A percentile compares a stretch with the other conserved stretches of the same genome.
phyloP scores from a whole-genome alignment of 805 yeast genomes.

The Wickerhamomyces rabaulensis region DNA sequence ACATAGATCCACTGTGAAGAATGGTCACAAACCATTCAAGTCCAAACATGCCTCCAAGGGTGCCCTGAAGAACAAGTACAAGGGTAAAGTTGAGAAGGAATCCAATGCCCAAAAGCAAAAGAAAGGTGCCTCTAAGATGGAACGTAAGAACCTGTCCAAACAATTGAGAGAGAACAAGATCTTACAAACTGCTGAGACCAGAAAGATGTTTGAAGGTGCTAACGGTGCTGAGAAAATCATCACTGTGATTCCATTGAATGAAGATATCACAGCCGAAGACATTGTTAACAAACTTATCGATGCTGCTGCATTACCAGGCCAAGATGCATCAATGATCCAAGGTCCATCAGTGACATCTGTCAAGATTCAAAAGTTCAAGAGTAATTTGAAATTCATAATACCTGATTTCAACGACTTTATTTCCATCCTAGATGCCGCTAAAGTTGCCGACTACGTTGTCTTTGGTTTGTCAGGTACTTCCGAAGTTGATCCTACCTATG shows the following conservation, averaged over 20 bases:
- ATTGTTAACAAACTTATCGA: constrained; percentile 50
- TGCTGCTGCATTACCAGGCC: constrained; percentile 28
- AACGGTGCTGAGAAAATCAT: constrained; percentile 81
- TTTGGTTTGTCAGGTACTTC: constrained; percentile 84
- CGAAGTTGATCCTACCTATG: constrained; percentile 74
- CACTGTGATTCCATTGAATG: constrained; percentile 73
- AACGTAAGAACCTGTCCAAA: constrained; percentile 71
- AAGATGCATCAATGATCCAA: constrained; percentile 28
- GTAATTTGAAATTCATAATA: constrained; percentile 64
- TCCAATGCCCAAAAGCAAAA: constrained; percentile 27
- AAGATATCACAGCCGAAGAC: constrained; percentile 54
- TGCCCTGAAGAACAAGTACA: constrained; percentile 68
- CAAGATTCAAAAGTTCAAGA: constrained; percentile 61
- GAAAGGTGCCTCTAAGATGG: constrained; percentile 39
- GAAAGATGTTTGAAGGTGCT: constrained; percentile 74
- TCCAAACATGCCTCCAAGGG: constrained; percentile 89
- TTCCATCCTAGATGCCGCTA: constrained; percentile 77
- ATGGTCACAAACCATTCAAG: constrained; percentile 85
- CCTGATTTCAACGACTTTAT: constrained; percentile 66
- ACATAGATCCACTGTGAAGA: constrained; percentile 80
- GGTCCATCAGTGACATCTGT: constrained; percentile 49
- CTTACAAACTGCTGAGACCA: constrained; percentile 46
- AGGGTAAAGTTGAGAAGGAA: constrained; percentile 84
- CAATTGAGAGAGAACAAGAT: constrained; percentile 77
- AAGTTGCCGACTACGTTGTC: constrained; percentile 82